phyloP scores from a whole-genome alignment of 257 asterid species.

The Jacaranda mimosifolia region DNA sequence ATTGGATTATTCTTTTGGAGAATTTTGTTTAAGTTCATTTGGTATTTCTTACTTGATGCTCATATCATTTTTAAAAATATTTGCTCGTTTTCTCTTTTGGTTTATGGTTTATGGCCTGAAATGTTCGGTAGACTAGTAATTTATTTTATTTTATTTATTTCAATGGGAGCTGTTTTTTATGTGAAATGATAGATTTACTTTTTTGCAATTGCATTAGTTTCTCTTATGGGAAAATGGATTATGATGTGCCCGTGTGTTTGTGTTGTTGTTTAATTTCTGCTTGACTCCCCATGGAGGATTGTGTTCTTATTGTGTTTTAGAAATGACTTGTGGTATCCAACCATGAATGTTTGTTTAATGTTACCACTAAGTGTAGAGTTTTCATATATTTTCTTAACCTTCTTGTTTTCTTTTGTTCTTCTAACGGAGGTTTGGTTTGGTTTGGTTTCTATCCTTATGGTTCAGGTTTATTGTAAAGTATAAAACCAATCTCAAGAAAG shows the following conservation, averaged over 20 bases:
- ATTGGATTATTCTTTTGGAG: not conserved
- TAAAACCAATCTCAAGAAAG: not conserved
- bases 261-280: not conserved
- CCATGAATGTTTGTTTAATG: not conserved
- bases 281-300: not conserved
- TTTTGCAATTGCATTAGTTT: not conserved
- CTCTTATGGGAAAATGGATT: not conserved
- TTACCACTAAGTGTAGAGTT: not conserved
- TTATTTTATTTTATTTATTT: not conserved
- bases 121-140: not conserved
- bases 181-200: not conserved
- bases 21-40: not conserved
- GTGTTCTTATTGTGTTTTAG: not conserved
- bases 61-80: not conserved
- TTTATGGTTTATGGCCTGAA: not conserved
- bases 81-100: too few relatives aligned
- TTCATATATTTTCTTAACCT: not conserved
- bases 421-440: not conserved
- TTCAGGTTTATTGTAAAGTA: constrained; percentile 4
- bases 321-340: not conserved
- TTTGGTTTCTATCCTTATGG: constrained; percentile 12
- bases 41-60: not conserved
- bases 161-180: not conserved
- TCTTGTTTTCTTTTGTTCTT: not conserved
- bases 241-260: not conserved